These are phyloP conservation scores for Pyrus hybrid DNA, from an alignment of 331 rosid genomes.

Conservation along the genomic window DNA sequence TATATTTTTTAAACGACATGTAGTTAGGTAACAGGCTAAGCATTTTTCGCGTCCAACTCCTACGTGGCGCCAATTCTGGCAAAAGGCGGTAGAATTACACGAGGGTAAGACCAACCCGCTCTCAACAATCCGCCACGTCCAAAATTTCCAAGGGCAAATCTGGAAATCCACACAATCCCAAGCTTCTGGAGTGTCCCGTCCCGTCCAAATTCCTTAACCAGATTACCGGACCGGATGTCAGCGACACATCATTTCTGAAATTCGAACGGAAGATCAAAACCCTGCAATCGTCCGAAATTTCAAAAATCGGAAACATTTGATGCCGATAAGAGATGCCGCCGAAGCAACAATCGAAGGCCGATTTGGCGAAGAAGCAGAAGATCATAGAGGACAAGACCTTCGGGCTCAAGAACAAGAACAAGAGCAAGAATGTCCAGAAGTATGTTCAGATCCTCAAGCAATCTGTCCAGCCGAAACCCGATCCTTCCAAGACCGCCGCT, in stretches of 20 bases:
- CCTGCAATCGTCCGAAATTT: neutral
- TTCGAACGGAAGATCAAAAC: neutral
- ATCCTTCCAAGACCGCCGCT: slow-evolving; percentile 40
- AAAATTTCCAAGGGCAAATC: neutral
- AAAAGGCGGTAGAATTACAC: neutral
- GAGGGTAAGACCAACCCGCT: neutral
- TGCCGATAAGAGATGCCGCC: slow-evolving; percentile 63
- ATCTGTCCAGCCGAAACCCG: slow-evolving; percentile 56
- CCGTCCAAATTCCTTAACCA: neutral
- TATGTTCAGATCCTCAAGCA: slow-evolving; percentile 78
- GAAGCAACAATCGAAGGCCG: slow-evolving; percentile 65
- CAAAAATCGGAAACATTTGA: neutral
- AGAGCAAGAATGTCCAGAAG: slow-evolving; percentile 88
- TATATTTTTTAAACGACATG: neutral
- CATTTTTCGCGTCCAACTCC: neutral
- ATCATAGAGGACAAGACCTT: slow-evolving; percentile 95
- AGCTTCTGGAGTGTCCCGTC: neutral
- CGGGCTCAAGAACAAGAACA: slow-evolving; percentile 94
- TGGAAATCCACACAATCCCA: neutral
- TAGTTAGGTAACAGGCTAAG: neutral
- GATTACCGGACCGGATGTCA: neutral
- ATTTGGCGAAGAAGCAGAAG: slow-evolving; percentile 96
- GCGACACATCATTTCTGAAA: neutral
- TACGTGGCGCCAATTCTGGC: neutral
- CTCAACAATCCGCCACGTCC: neutral